Evolutionary conservation across 73 alveolate genomes (phyloP).

Genomic region (Durusdinium trenchii): DNA sequence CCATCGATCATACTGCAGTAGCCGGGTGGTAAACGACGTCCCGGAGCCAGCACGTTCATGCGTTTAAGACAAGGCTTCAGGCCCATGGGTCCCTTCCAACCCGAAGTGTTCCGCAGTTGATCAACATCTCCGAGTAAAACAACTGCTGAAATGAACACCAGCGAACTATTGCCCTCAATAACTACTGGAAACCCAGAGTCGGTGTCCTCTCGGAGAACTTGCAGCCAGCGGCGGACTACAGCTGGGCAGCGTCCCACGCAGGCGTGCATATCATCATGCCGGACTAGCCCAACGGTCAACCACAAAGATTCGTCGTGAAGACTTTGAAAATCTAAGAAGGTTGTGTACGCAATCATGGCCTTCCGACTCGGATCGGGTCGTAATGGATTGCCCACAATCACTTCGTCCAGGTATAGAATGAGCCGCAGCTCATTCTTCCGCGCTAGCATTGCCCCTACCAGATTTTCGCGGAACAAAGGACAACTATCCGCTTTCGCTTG

Average conservation of each 20-base stretch:
- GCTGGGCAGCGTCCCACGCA: background rate
- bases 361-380: background rate
- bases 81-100: no score
- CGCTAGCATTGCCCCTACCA: background rate
- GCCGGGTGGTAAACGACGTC: no score
- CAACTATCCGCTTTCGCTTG: background rate
- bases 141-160: no score
- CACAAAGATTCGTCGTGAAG: background rate
- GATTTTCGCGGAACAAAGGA: background rate
- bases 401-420: background rate
- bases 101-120: no score
- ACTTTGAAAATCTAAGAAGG: background rate
- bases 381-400: background rate
- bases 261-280: background rate
- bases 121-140: no score
- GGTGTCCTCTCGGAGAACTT: no score
- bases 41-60: no score
- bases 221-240: no score
- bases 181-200: no score
- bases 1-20: no score
- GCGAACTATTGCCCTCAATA: no score
- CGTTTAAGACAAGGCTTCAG: no score
- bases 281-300: background rate
- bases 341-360: background rate
- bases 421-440: background rate